Evolutionary conservation across 176 grass and related monocot species (phyloP), one percentile per base, ranked within the genome.

Genomic region (Carex pumila): DNA sequence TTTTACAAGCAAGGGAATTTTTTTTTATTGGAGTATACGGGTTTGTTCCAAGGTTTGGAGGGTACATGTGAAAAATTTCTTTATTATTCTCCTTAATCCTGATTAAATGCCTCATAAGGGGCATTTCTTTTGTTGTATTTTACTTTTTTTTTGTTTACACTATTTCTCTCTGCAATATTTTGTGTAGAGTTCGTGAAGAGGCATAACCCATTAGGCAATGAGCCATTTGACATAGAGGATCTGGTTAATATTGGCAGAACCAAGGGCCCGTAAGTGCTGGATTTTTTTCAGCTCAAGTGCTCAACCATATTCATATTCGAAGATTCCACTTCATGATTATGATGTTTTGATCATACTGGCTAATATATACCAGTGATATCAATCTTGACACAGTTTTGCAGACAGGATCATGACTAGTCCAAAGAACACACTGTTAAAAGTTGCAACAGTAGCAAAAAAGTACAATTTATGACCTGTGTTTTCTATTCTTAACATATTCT

Each of bases 151-250:
- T 3, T 56, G 21, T 77, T 21, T 77, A 41, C 85, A 88, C 10
- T 85, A 71, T 70, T 73, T 37, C 79, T 43, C 19, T 76, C 43
- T 84, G 59, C 45, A 87, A 0, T 66, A 67, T 66, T 85, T 87
- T 82, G 47, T 90, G 78, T 61, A 99, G 96, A 93, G 37, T 95
- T 90, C 78, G 72, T 92, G 81, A 95, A 84, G 89, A 93, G 77
- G 29, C 86, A 84, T 61, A 90, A 61, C 82, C 89, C 89, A 19
- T 80, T 95, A 79, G 96, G 96, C 83, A 90, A 71, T 59, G 83
- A 99, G 90, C 93, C 93, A 87, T 99, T 95, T 81, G 96, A 99
- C 72, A 99, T 99, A 79, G 96, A 99, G 91, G 96, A 99, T 67
- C 82, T 95, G 85, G 88, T 99, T 77, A 92, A 90, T 86, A 86